Evolutionary conservation across 2,329 filamentous ascomycete genomes (phyloP).

Genomic region (Dichotomopilus funicola): DNA sequence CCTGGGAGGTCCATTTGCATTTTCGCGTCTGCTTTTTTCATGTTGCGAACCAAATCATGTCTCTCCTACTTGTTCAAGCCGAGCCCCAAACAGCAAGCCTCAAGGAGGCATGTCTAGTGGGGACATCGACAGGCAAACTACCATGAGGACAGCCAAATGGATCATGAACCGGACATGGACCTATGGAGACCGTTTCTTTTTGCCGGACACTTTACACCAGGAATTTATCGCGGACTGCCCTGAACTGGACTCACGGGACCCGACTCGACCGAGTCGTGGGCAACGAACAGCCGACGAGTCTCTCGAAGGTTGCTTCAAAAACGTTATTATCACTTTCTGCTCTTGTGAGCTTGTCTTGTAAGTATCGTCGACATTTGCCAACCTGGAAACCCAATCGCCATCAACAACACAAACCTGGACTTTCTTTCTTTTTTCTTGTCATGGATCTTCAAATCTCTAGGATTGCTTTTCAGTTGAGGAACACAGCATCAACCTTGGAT

Average conservation of each 20-base stretch:
- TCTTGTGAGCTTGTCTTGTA: constrained; percentile 1
- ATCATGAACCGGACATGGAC: constrained; percentile 6
- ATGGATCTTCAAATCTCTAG: too few relatives aligned
- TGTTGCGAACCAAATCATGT: constrained; percentile 29
- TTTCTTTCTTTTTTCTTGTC: neutral
- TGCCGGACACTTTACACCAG: constrained; percentile 1
- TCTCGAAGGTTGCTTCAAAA: constrained; percentile 6
- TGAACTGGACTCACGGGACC: constrained; percentile 6
- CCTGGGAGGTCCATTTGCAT: constrained; percentile 38
- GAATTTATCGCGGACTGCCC: constrained; percentile 7
- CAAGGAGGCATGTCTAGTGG: constrained; percentile 20
- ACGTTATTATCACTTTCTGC: constrained; percentile 1
- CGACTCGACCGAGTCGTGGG: constrained; percentile 19
- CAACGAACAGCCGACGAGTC: constrained; percentile 7
- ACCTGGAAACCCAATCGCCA: neutral
- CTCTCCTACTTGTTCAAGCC: constrained; percentile 19
- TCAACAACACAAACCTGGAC: neutral
- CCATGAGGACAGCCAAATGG: constrained; percentile 7
- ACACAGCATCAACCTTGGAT: neutral
- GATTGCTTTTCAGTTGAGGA: neutral
- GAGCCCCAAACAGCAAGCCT: constrained; percentile 5
- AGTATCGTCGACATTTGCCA: constrained; percentile 6
- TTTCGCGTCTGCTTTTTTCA: constrained; percentile 23
- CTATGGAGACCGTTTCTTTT: neutral
- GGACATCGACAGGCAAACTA: constrained; percentile 2